Evolutionary conservation across 2,329 filamentous ascomycete genomes (phyloP).

Genomic region (Neofusicoccum sp.): DNA sequence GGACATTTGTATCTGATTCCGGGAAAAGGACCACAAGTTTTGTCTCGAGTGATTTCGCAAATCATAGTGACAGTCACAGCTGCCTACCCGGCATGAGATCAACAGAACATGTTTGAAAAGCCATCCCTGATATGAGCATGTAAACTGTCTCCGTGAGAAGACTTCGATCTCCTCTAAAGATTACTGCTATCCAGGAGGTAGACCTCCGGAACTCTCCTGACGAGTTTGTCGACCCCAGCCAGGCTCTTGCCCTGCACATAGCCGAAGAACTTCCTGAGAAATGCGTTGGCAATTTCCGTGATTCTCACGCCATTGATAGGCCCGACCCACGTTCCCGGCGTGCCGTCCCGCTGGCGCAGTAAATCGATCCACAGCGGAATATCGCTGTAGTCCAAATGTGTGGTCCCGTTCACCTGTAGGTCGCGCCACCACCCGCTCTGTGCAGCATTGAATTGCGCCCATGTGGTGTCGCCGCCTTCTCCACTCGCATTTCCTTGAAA

Average conservation of each 20-base stretch:
- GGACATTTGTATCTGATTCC: too few species aligned
- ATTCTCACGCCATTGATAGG: background rate
- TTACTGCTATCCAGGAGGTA: background rate
- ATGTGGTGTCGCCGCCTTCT: conserved; percentile 21
- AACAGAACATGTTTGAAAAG: too few species aligned
- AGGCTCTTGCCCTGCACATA: background rate
- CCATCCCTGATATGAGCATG: too few species aligned
- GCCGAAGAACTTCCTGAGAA: background rate
- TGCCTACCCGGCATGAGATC: too few species aligned
- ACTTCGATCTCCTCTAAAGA: too few species aligned
- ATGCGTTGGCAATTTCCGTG: background rate
- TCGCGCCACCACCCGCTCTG: conserved; percentile 28
- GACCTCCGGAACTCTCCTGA: background rate
- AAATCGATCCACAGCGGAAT: conserved; percentile 28
- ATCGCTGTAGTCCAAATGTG: conserved; percentile 28
- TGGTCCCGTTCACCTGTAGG: conserved; percentile 24
- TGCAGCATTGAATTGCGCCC: conserved; percentile 24
- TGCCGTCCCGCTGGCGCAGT: conserved; percentile 22
- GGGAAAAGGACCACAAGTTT: too few species aligned
- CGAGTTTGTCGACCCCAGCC: background rate
- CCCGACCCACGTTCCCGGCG: background rate
- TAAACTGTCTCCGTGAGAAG: too few species aligned
- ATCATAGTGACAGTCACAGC: too few species aligned
- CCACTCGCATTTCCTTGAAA: background rate
- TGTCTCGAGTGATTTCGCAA: too few species aligned